Base-by-base conservation (phyloP, 1,139 yeast species). In the Debaryomyces fabryi region DNA sequence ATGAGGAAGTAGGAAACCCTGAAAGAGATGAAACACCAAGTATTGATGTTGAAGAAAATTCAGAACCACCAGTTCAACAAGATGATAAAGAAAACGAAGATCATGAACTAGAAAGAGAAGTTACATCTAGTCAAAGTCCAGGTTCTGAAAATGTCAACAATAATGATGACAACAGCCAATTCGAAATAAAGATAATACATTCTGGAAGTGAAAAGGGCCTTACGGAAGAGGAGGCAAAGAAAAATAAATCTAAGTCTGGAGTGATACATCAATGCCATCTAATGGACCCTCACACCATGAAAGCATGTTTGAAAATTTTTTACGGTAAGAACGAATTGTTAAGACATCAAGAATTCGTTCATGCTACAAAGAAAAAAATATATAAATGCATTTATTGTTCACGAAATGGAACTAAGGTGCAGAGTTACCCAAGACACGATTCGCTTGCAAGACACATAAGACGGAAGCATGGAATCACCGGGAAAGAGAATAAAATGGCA, bases 341-440 rank as follows among this genome's bases (percentile, higher is more conserved):
- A 39, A 62, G 79, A 48, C 81, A 76, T 57, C 79, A 76, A 55
- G 79, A 75, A 51, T 74, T 74, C 62, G 79, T 74, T 20, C 81
- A 76, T 60, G 80, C 79, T 13, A 72, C 79, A 18, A 67, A 71
- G 45, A 75, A 74, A 59, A 71, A 70, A 50, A 70, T 75, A 8
- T 76, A 71, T 59, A 71, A 72, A 52, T 76, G 81, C 55, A 63
- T 71, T 9, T 75, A 74, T 49, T 76, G 81, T 55, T 59, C 71
- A n/a, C 57, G 65, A 36, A 64, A 58, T 48, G 73, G 74, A 4
- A 58, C 65, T n/a, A 70, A 67, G 51, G 69, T 72, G 1, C 78
- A 73, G 53, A 69, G 76, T 53, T 76, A 76, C 53, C 79, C 80
- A 0, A 62, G 79, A 18, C 79, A 74, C 52, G 81, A 75, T 54